Conservation (phyloP, 352 stramenopile genomes). For the Phytopythium litorale region DNA sequence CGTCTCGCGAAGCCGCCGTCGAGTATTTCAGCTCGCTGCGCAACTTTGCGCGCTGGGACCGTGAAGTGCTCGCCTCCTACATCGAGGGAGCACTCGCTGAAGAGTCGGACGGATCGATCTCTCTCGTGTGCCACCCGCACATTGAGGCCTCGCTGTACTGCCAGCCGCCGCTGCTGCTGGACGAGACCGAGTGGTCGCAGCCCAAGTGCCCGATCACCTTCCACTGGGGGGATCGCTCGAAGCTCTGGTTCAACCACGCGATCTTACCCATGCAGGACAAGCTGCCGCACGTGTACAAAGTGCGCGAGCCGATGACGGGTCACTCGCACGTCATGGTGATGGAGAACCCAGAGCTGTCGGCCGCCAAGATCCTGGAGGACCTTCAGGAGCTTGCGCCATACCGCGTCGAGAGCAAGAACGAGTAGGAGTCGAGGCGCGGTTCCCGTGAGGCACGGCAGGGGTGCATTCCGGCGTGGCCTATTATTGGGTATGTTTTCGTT, state of each 20-base stretch:
- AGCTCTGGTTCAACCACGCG: slow-evolving; percentile 19
- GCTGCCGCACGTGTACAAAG: slow-evolving; percentile 27
- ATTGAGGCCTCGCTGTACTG: slow-evolving; percentile 40
- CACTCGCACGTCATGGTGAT: slow-evolving; percentile 29
- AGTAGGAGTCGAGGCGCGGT: no score
- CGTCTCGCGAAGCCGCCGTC: slow-evolving; percentile 18
- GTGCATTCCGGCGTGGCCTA: no score
- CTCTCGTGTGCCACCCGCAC: slow-evolving; percentile 30
- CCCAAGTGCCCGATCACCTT: slow-evolving; percentile 30
- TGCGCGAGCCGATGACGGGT: slow-evolving; percentile 3
- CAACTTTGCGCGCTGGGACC: slow-evolving; percentile 36
- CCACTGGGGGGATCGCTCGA: slow-evolving; percentile 26
- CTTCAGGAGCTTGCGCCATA: not conserved
- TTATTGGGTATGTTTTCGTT: no score
- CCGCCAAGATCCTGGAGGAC: not conserved
- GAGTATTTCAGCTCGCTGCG: slow-evolving; percentile 25
- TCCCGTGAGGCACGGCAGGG: no score
- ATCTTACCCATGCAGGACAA: slow-evolving; percentile 5
- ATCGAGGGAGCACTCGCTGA: slow-evolving; percentile 26
- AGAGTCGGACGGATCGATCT: slow-evolving; percentile 15
- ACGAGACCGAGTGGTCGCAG: slow-evolving; percentile 15
- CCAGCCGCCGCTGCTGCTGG: slow-evolving; percentile 20
- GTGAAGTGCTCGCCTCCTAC: slow-evolving; percentile 28
- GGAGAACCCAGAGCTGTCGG: slow-evolving; percentile 24
- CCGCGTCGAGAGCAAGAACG: no score